Evolutionary conservation across 306 rosid genomes (phyloP).

Genomic region (Potentilla sterilis): DNA sequence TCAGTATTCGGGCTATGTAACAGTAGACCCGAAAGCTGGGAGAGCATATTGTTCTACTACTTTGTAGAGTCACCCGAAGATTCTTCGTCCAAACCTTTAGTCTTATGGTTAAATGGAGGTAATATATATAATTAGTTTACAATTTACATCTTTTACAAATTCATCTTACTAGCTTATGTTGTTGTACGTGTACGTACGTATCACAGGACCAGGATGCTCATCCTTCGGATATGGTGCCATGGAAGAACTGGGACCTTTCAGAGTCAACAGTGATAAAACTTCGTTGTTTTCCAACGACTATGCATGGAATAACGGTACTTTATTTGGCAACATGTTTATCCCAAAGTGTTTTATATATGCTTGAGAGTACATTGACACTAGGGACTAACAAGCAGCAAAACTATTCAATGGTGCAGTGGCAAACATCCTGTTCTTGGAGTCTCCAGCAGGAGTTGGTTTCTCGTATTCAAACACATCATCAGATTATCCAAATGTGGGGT

Average conservation of each 20-base stretch:
- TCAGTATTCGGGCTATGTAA: constrained; percentile 56
- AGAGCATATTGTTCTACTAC: constrained; percentile 51
- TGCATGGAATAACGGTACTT: constrained; percentile 43
- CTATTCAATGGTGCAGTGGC: constrained; percentile 43
- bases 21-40: constrained; percentile 38
- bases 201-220: constrained; percentile 74
- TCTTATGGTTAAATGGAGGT: constrained; percentile 62
- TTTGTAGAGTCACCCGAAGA: constrained; percentile 48
- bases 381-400: background rate
- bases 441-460: constrained; percentile 71
- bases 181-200: background rate
- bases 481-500: constrained; percentile 35
- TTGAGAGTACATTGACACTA: background rate
- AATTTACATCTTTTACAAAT: background rate
- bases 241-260: constrained; percentile 66
- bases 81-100: constrained; percentile 43
- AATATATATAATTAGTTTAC: background rate
- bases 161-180: background rate
- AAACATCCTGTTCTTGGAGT: constrained; percentile 55
- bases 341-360: background rate
- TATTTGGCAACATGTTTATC: background rate
- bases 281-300: constrained; percentile 38
- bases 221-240: constrained; percentile 64
- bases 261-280: constrained; percentile 50
- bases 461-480: constrained; percentile 52